These are phyloP conservation scores for Apiotrichum siamense DNA, from an alignment of 1,284 basidiomycete genomes.

Conservation along the genomic window DNA sequence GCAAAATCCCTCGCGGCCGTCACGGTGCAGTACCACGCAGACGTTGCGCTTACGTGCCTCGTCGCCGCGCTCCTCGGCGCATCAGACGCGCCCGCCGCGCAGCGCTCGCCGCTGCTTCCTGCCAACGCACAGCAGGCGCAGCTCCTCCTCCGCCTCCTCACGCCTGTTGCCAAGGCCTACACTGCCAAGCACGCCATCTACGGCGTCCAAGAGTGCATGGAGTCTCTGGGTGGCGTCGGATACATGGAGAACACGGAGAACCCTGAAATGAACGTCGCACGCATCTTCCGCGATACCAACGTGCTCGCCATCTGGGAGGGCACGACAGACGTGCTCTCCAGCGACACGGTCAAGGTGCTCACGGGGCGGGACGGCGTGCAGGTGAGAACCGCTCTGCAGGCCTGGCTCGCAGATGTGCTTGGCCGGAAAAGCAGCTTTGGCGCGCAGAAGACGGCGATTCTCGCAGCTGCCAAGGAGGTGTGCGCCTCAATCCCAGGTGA, in stretches of 20 bases:
- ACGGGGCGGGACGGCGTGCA: neutral
- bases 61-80: constrained; percentile 58
- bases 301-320: constrained; percentile 83
- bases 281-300: constrained; percentile 57
- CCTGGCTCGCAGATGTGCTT: constrained; percentile 4
- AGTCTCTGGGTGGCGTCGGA: constrained; percentile 66
- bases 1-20: constrained; percentile 55
- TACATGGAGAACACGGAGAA: constrained; percentile 76
- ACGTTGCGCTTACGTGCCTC: constrained; percentile 60
- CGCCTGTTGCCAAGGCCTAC: constrained; percentile 66
- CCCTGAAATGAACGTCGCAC: constrained; percentile 35
- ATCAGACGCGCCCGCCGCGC: constrained; percentile 54
- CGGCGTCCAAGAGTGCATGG: constrained; percentile 68
- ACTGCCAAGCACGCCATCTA: constrained; percentile 58
- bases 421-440: neutral
- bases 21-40: constrained; percentile 58
- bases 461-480: neutral
- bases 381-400: neutral
- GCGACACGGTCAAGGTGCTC: constrained; percentile 18
- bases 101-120: constrained; percentile 1
- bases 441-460: constrained; percentile 3
- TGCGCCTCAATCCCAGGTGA: neutral
- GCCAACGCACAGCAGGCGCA: constrained; percentile 48
- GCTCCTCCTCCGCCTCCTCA: constrained; percentile 59
- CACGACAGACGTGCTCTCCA: constrained; percentile 44